Base-by-base conservation (phyloP, 1,139 yeast genomes). In the Geotrichum cucujoidarum region DNA sequence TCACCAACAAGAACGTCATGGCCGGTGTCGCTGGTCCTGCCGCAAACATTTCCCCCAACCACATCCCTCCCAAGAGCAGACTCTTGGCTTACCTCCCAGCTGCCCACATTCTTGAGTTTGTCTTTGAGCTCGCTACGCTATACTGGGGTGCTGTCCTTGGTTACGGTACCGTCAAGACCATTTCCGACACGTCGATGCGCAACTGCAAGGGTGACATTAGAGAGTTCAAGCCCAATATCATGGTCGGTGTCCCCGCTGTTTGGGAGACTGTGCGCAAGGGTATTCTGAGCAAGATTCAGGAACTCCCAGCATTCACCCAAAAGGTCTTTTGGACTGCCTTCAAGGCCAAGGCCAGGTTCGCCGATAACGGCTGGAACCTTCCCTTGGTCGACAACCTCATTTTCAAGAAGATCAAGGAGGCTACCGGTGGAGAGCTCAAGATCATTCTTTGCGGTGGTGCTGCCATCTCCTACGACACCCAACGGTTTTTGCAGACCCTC, bases 171-270 rank as follows among this genome's bases (percentile, higher is more conserved):
- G 97, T 92, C 56, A 89, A 90, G 71, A 92, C 98, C 27, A 74
- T 94, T 57, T 81, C 95, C 22, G 95, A 86, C 57, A 73, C 76
- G 1, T 86, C 95, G 4, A 80, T 86, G 63, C 82, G 78, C 62
- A 85, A 92, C 70, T 89, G 95, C 72, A 71, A 77, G 52, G 92
- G 96, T 60, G 99, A 92, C 66, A 78, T 92, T 71, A 77, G 77
- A 52, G 89, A 85, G 63, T 87, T 88, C 69, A 77, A 79, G 66
- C 99, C 99, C 53, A 84, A 96, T 10, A 70, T 92, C 57, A 87
- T 92, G 96, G 96, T 89, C 56, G 98, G 96, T 66, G 98, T 94
- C 49, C 97, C 98, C 14, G 96, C 98, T 2, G 97, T 92, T 48
- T 94, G 97, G 96, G 99, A 92, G 73, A 77, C 84, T 27, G 88